A percentile compares a stretch with the other conserved stretches of the same genome.
These are phyloP conservation scores for Wickerhamiella parazyma DNA, from an alignment of 805 yeast species.

Conservation along the genomic window DNA sequence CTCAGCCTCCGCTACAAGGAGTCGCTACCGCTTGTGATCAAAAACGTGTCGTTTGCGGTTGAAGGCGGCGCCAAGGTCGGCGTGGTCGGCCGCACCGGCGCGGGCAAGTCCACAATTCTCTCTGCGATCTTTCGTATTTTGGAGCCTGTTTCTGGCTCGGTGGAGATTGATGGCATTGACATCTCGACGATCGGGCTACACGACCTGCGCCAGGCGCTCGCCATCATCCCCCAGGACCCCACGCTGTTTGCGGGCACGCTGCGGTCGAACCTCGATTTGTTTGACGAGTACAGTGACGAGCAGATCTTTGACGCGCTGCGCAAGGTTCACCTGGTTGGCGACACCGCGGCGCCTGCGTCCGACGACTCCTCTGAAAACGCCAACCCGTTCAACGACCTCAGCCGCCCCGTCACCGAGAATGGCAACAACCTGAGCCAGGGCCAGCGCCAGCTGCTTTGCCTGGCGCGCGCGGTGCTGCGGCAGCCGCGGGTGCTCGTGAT, in stretches of 20 bases:
- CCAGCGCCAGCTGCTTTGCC: slow-evolving; percentile 76
- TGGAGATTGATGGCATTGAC: slow-evolving; percentile 54
- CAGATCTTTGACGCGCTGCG: slow-evolving; percentile 45
- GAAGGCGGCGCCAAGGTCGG: slow-evolving; percentile 74
- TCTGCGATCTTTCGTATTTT: slow-evolving; percentile 67
- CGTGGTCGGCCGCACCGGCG: slow-evolving; percentile 96
- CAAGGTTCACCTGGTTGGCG: slow-evolving; percentile 45
- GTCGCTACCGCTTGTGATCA: slow-evolving; percentile 81
- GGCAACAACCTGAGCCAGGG: slow-evolving; percentile 81
- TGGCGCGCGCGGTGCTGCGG: slow-evolving; percentile 67
- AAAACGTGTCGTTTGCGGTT: slow-evolving; percentile 70
- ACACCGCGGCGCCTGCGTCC: slow-evolving; percentile 22
- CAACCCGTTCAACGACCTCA: slow-evolving; percentile 53
- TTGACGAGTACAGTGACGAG: slow-evolving; percentile 42
- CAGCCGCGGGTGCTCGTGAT: slow-evolving; percentile 59
- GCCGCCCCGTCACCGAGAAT: slow-evolving; percentile 49
- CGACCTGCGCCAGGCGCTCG: slow-evolving; percentile 48
- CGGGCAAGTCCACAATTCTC: slow-evolving; percentile 93
- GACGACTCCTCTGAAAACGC: slow-evolving; percentile 33
- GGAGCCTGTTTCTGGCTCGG: slow-evolving; percentile 45
- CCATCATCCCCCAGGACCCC: slow-evolving; percentile 77
- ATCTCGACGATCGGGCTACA: slow-evolving; percentile 45
- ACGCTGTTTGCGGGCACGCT: slow-evolving; percentile 61
- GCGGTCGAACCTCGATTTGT: slow-evolving; percentile 61
- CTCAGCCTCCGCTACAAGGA: slow-evolving; percentile 82